These are phyloP conservation scores for Blastobotrys muscicola DNA, from an alignment of 805 yeast species.

Conservation along the genomic window DNA sequence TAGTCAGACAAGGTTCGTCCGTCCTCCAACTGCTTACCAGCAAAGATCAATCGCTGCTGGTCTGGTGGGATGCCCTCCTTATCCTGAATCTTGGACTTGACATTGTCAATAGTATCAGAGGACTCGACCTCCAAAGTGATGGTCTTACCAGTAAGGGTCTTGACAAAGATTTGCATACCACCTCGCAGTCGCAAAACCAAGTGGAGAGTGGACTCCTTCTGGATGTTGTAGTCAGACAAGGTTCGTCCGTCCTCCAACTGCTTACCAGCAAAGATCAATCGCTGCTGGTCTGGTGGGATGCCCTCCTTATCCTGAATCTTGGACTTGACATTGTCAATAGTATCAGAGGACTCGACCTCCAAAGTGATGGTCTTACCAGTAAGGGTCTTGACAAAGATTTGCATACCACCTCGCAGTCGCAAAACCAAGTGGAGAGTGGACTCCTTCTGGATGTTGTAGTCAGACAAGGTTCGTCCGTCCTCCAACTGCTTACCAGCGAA, in stretches of 20 bases:
- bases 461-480: conserved; percentile 98
- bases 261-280: conserved; percentile 91
- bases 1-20: conserved; percentile 98
- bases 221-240: conserved; percentile 87
- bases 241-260: conserved; percentile 94
- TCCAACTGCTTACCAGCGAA: conserved; percentile 99
- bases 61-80: conserved; percentile 99
- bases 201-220: conserved; percentile 83
- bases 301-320: conserved; percentile 96
- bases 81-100: conserved; percentile 97
- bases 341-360: conserved; percentile 88
- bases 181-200: conserved; percentile 83
- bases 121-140: conserved; percentile 98
- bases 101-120: conserved; percentile 97
- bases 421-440: conserved; percentile 94
- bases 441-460: conserved; percentile 99
- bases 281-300: conserved; percentile 93
- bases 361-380: conserved; percentile 86
- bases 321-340: conserved; percentile 88
- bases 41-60: conserved; percentile 98
- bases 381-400: conserved; percentile 72
- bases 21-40: conserved; percentile 99
- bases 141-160: conserved; percentile 98
- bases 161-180: conserved; percentile 86
- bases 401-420: conserved; percentile 94